A percentile compares a stretch with the other conserved stretches of the same genome.
Conservation (phyloP, 257 asterid genomes). For the Capsicum baccatum region DNA sequence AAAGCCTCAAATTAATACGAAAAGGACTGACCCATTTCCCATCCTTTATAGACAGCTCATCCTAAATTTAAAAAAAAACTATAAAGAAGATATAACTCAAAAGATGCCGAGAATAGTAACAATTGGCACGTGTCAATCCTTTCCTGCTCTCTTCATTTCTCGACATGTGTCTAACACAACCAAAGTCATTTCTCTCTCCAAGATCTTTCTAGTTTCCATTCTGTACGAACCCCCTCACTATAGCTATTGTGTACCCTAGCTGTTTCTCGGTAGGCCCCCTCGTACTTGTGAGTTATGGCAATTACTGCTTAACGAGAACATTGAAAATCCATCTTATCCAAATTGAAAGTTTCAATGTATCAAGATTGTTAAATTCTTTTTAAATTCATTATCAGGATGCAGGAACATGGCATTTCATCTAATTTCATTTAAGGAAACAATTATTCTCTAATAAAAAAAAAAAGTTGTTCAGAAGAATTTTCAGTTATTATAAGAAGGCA, state of each 20-base stretch:
- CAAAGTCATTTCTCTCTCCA: background rate
- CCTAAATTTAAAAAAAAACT: background rate
- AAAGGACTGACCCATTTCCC: background rate
- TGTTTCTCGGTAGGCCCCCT: background rate
- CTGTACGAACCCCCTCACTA: background rate
- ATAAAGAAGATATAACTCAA: background rate
- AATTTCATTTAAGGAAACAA: too few relatives aligned
- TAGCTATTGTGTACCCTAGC: background rate
- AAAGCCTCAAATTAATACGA: background rate
- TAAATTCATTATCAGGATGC: too few relatives aligned
- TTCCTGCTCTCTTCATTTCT: background rate
- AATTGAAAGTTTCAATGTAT: too few relatives aligned
- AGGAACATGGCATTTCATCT: too few relatives aligned
- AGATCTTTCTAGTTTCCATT: background rate
- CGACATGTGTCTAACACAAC: background rate
- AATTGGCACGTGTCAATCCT: background rate
- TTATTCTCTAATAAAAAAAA: too few relatives aligned
- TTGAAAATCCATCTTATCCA: too few relatives aligned
- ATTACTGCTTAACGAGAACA: too few relatives aligned
- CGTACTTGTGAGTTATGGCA: too few relatives aligned
- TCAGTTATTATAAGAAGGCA: too few relatives aligned
- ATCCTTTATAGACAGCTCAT: background rate
- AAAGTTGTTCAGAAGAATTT: too few relatives aligned
- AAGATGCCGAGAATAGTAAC: background rate
- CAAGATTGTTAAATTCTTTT: too few relatives aligned